phyloP scores from a whole-genome alignment of 768 basidiomycete species.

The Pleurotus salmoneostramineus region DNA sequence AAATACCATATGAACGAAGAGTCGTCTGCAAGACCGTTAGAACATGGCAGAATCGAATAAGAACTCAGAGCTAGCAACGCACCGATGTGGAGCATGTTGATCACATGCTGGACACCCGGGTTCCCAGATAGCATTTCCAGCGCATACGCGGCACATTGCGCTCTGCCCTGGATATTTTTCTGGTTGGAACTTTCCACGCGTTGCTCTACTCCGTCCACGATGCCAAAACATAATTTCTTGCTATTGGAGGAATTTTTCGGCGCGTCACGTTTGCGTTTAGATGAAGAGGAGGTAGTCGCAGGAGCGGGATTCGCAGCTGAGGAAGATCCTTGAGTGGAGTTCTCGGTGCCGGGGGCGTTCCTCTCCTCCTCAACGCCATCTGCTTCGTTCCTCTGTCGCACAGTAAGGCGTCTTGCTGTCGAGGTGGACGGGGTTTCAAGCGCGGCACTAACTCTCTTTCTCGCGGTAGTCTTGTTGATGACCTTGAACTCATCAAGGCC shows the following conservation, averaged over 20 bases:
- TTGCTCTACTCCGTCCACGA: not conserved
- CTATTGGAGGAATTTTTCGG: not conserved
- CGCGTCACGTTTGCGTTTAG: not conserved
- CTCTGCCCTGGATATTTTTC: not conserved
- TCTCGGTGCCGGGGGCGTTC: not conserved
- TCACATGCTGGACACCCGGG: constrained; percentile 5
- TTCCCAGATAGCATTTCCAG: constrained; percentile 6
- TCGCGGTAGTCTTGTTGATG: not conserved
- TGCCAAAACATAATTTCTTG: not conserved
- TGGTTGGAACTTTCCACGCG: not conserved
- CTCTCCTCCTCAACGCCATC: not conserved
- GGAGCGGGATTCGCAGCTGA: not conserved
- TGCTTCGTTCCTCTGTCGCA: not conserved
- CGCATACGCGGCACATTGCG: constrained; percentile 8
- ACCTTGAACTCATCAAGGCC: not conserved
- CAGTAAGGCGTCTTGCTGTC: not conserved
- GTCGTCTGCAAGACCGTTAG: constrained; percentile 14
- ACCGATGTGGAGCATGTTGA: constrained; percentile 9
- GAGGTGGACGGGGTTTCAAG: not conserved
- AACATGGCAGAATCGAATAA: not conserved
- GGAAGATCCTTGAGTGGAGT: not conserved
- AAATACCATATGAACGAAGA: constrained; percentile 20
- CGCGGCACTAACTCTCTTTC: not conserved
- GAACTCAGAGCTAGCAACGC: not conserved
- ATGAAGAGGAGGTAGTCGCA: not conserved